A percentile compares a stretch with the other conserved stretches of the same genome.
Evolutionary conservation across 2,329 filamentous ascomycete genomes (phyloP).

Genomic region (Lachnellula subtilissima): DNA sequence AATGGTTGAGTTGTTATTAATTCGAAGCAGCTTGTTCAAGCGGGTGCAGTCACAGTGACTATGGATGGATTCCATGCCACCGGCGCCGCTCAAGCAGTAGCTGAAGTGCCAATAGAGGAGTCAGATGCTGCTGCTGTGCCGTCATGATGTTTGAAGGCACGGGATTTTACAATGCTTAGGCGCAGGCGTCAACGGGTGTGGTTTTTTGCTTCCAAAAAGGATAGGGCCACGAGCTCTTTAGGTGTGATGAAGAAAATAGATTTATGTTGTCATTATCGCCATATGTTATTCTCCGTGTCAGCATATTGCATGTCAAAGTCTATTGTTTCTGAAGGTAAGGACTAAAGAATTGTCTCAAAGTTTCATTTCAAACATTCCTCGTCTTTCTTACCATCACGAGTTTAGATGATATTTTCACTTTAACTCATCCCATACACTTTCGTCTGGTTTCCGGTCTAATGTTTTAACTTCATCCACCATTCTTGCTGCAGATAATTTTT

Average conservation of each 20-base stretch:
- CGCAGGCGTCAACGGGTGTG: slow-evolving; percentile 9
- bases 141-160: slow-evolving; percentile 2
- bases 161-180: slow-evolving; percentile 15
- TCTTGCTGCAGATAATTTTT: not conserved
- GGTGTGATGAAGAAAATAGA: not conserved
- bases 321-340: not conserved
- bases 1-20: slow-evolving; percentile 19
- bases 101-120: slow-evolving; percentile 26
- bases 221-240: not conserved
- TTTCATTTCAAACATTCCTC: not conserved
- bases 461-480: too few relatives aligned
- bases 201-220: not conserved
- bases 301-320: not conserved
- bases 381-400: not conserved
- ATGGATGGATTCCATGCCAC: slow-evolving; percentile 73
- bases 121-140: slow-evolving; percentile 25
- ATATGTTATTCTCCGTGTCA: not conserved
- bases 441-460: too few relatives aligned
- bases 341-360: not conserved
- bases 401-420: too few relatives aligned
- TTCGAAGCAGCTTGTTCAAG: slow-evolving; percentile 70
- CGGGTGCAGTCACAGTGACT: slow-evolving; percentile 83
- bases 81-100: slow-evolving; percentile 21
- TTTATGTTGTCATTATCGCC: not conserved
- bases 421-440: too few relatives aligned